Evolutionary conservation across 306 rosid genomes (phyloP), one percentile per base, ranked within the genome.

Genomic region (Dalbergia cochinchinensis): DNA sequence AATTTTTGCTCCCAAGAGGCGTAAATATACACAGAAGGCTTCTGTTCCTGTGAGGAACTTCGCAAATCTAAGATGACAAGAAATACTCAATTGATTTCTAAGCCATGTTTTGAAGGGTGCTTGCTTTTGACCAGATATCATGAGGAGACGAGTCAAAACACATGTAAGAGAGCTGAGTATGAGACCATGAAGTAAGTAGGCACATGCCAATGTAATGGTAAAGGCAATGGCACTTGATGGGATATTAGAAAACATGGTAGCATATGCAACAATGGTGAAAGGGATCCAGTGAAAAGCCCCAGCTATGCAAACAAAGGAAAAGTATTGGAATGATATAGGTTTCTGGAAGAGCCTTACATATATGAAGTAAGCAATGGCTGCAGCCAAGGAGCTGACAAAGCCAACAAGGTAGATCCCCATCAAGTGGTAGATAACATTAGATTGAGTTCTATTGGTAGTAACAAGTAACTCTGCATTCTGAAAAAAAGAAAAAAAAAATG

Each of bases 201-300:
- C 84, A n/a, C 68, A 14, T 12, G 98, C 68, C 41, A 85, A 71
- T 63, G 76, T 83, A 77, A 87, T 61, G 85, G 97, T 69, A 71
- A 90, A 91, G 80, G 44, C 35, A 44, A 80, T 58, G 15, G 89
- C 78, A 78, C 82, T 87, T 63, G 89, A 82, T 16, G 94, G 96
- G 61, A 85, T 65, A 51, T 60, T 47, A 69, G 94, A 84, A 77
- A 92, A 86, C 86, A 92, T 86, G 85, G 87, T 87, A 71, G 89
- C 88, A 84, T 94, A 92, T n/a, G 94, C 97, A 44, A 85, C 68
- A 45, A 87, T 22, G 74, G 94, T 79, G 63, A 87, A 92, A 26
- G 98, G 98, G 16, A 91, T 89, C 98, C 97, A 94, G 75, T 94
- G 98, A 85, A 92, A 92, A 74, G 94, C 90, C 54, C 97, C 98